These are phyloP conservation scores for Penicillium sp. DNA, from an alignment of 2,329 filamentous ascomycete genomes.

Conservation along the genomic window DNA sequence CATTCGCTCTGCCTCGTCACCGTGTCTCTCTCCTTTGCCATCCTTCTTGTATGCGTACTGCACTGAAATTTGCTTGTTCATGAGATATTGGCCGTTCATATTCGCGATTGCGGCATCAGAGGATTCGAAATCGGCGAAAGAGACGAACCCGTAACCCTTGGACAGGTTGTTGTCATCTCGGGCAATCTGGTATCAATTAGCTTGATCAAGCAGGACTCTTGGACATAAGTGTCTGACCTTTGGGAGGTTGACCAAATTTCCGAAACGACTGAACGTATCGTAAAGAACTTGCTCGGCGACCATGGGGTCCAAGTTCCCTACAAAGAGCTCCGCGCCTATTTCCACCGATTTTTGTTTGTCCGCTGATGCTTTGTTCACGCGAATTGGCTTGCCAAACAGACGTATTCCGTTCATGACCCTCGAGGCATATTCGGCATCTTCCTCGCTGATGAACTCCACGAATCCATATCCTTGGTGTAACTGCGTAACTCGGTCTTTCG, in stretches of 20 bases:
- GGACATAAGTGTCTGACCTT: slow-evolving; percentile 61
- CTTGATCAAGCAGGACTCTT: neutral
- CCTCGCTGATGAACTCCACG: slow-evolving; percentile 94
- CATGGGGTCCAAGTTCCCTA: slow-evolving; percentile 91
- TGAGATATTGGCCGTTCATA: slow-evolving; percentile 94
- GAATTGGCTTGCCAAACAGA: slow-evolving; percentile 88
- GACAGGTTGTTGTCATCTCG: slow-evolving; percentile 83
- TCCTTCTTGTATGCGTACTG: slow-evolving; percentile 99
- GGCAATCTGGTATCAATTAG: slow-evolving; percentile 55
- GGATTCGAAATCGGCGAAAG: slow-evolving; percentile 87
- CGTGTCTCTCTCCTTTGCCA: slow-evolving; percentile 92
- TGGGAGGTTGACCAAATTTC: slow-evolving; percentile 75
- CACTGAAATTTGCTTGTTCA: slow-evolving; percentile 94
- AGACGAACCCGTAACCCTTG: slow-evolving; percentile 96
- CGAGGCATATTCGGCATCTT: slow-evolving; percentile 94
- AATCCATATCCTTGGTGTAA: slow-evolving; percentile 98
- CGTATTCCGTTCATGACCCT: slow-evolving; percentile 96
- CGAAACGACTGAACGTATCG: slow-evolving; percentile 92
- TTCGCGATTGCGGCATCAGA: slow-evolving; percentile 87
- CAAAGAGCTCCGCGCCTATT: slow-evolving; percentile 93
- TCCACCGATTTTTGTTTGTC: slow-evolving; percentile 93
- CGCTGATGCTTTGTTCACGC: slow-evolving; percentile 90
- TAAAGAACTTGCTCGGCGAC: slow-evolving; percentile 95
- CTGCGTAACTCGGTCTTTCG: slow-evolving; percentile 96
- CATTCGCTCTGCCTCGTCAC: slow-evolving; percentile 88